These are phyloP conservation scores for Nannochloropsis gaditana DNA, from an alignment of 108 stramenopile species.

Conservation along the genomic window DNA sequence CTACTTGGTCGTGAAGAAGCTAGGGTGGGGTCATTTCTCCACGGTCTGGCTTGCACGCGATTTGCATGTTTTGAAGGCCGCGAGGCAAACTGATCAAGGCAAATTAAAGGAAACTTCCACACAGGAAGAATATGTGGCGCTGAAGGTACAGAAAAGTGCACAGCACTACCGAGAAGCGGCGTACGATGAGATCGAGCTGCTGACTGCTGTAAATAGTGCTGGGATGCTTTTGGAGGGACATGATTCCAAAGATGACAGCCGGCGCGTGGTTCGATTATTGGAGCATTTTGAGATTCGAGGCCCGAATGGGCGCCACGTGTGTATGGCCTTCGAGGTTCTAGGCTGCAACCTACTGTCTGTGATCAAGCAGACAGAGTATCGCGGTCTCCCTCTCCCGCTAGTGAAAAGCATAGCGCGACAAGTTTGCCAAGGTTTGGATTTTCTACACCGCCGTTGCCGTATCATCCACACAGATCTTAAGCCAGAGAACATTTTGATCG, in stretches of 20 bases:
- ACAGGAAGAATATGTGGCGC: constrained; percentile 53
- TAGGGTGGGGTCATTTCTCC: constrained; percentile 99
- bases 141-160: constrained; percentile 95
- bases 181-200: constrained; percentile 89
- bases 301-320: constrained; percentile 91
- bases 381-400: constrained; percentile 81
- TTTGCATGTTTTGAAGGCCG: not conserved
- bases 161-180: constrained; percentile 96
- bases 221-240: not conserved
- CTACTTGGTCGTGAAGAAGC: constrained; percentile 89
- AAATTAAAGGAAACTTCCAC: not conserved
- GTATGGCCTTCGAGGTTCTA: constrained; percentile 95
- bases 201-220: constrained; percentile 61
- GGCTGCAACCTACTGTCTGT: constrained; percentile 89
- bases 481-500: constrained; percentile 86
- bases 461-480: constrained; percentile 98
- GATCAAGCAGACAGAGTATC: constrained; percentile 78
- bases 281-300: constrained; percentile 91
- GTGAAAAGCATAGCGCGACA: constrained; percentile 82
- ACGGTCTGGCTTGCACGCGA: constrained; percentile 90
- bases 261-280: constrained; percentile 70
- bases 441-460: constrained; percentile 81
- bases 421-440: constrained; percentile 83
- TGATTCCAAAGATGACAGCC: not conserved
- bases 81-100: not conserved